Evolutionary conservation across 495 filamentous ascomycete genomes (phyloP).

Genomic region (Tuber umbilicatum): DNA sequence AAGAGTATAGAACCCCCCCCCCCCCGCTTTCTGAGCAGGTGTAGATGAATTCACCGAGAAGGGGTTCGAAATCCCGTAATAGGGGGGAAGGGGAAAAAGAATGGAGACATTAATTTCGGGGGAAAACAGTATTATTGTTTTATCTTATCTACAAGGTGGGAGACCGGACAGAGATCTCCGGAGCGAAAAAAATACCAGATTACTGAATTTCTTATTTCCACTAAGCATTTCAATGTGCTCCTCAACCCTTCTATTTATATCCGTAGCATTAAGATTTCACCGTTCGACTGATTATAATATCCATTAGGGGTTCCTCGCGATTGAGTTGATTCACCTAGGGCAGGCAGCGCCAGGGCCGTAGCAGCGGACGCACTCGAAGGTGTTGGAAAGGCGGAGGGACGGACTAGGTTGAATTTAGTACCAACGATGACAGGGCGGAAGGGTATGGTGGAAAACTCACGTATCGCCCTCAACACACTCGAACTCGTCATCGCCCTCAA

Average conservation of each 20-base stretch:
- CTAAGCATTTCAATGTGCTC: not conserved
- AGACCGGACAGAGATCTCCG: not conserved
- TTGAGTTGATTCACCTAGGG: not conserved
- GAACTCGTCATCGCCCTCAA: not conserved
- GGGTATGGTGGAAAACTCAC: not conserved
- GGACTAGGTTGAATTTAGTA: not conserved
- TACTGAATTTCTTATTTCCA: not conserved
- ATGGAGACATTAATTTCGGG: not conserved
- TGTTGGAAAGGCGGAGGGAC: not conserved
- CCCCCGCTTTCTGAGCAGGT: not conserved
- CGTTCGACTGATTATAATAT: not conserved
- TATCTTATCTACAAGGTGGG: not conserved
- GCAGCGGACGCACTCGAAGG: conserved; percentile 1
- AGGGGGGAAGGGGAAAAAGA: not conserved
- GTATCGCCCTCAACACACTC: not conserved
- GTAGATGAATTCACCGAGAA: not conserved
- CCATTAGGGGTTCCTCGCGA: not conserved
- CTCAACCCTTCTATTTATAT: not conserved
- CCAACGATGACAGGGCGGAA: not conserved
- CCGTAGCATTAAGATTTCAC: not conserved
- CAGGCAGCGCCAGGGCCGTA: not conserved
- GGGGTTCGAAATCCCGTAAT: too few species aligned
- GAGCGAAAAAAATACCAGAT: not conserved
- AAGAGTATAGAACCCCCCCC: not conserved
- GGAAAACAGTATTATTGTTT: not conserved